These are phyloP conservation scores for Penicillium sp. DNA, from an alignment of 2,329 filamentous ascomycete genomes.

Conservation along the genomic window DNA sequence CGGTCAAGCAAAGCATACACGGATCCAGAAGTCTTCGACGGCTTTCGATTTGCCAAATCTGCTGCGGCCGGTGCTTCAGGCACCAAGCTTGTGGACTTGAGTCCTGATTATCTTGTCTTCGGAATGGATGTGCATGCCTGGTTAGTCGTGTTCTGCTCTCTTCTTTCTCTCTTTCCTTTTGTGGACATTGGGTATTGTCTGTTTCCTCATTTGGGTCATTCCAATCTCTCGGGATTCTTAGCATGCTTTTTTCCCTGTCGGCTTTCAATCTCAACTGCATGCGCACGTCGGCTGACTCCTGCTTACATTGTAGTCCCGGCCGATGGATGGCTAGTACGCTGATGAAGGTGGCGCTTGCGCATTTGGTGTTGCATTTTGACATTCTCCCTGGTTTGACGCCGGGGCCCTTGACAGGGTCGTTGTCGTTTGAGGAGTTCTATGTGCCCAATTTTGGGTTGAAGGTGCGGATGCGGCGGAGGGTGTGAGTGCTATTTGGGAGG, in stretches of 20 bases:
- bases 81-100: slow-evolving; percentile 18
- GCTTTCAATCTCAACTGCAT: slow-evolving; percentile 15
- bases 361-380: slow-evolving; percentile 17
- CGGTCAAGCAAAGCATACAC: slow-evolving; percentile 12
- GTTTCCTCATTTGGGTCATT: background rate
- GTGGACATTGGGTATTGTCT: background rate
- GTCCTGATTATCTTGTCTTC: slow-evolving; percentile 25
- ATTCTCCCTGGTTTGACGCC: slow-evolving; percentile 11
- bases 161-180: background rate
- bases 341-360: slow-evolving; percentile 20
- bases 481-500: background rate
- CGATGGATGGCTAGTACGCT: slow-evolving; percentile 23
- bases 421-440: slow-evolving; percentile 27
- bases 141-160: slow-evolving; percentile 14
- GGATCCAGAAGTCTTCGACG: slow-evolving; percentile 19
- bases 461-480: slow-evolving; percentile 33
- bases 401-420: slow-evolving; percentile 11
- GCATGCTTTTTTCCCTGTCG: background rate
- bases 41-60: slow-evolving; percentile 20
- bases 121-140: slow-evolving; percentile 24
- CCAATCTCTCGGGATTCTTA: background rate
- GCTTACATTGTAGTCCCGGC: slow-evolving; percentile 19
- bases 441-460: slow-evolving; percentile 28
- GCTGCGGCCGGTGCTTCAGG: slow-evolving; percentile 15
- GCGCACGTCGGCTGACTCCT: slow-evolving; percentile 13